phyloP scores from a whole-genome alignment of 2,329 filamentous ascomycete genomes.

The Thielaviopsis cerberus region DNA sequence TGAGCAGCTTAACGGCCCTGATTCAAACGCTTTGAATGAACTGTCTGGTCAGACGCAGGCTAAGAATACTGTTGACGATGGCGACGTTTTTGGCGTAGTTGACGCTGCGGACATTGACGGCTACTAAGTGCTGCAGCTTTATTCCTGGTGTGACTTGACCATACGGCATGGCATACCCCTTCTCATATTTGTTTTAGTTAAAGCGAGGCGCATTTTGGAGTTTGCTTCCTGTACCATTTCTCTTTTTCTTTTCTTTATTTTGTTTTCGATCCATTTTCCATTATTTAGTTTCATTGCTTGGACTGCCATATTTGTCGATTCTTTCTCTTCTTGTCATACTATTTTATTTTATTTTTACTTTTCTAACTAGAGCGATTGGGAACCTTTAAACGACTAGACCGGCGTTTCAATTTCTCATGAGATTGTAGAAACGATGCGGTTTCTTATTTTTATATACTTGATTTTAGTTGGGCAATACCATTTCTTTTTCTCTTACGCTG shows the following conservation, averaged over 20 bases:
- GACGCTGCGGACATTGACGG: constrained; percentile 2
- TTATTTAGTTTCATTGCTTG: background rate
- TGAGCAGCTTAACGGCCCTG: constrained; percentile 1
- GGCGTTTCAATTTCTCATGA: background rate
- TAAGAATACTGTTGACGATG: constrained; percentile 1
- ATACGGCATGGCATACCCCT: background rate
- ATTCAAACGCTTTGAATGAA: background rate
- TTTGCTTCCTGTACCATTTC: background rate
- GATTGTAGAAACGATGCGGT: background rate
- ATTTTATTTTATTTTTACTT: constrained; percentile 1
- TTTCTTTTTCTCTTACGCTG: background rate
- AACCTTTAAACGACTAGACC: background rate
- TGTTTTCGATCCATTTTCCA: too few relatives aligned
- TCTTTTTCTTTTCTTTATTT: background rate
- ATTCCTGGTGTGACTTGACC: too few relatives aligned
- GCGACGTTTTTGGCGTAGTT: constrained; percentile 9
- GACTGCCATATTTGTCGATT: background rate
- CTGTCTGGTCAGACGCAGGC: background rate
- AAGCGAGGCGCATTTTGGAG: constrained; percentile 3
- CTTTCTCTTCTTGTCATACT: background rate
- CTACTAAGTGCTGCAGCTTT: background rate
- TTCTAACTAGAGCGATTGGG: background rate
- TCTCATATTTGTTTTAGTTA: background rate
- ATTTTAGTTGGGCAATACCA: background rate
- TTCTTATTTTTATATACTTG: background rate